A percentile compares a stretch with the other conserved stretches of the same genome.
Evolutionary conservation across 2,329 filamentous ascomycete genomes (phyloP).

Genomic region (Chaetomiaceae sp.): DNA sequence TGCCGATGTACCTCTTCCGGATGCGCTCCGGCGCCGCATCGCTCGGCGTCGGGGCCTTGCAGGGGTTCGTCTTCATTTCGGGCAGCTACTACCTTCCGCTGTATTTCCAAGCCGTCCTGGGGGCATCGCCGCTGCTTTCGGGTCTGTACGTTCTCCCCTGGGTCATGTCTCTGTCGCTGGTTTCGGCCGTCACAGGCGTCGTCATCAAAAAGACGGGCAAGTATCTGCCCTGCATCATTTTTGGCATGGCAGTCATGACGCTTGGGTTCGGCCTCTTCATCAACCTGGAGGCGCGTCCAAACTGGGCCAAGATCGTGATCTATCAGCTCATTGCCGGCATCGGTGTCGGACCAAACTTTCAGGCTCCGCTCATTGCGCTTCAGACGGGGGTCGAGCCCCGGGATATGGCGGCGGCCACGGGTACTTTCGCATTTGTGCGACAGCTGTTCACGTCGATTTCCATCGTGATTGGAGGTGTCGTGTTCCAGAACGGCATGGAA

Average conservation of each 20-base stretch:
- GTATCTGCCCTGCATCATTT: conserved; percentile 53
- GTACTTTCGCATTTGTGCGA: conserved; percentile 57
- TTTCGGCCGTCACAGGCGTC: conserved; percentile 40
- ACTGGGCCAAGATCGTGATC: conserved; percentile 45
- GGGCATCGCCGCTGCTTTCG: conserved; percentile 56
- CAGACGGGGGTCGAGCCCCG: conserved; percentile 56
- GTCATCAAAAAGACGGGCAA: conserved; percentile 52
- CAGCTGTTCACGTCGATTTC: conserved; percentile 55
- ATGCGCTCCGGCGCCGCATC: conserved; percentile 53
- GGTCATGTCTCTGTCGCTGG: conserved; percentile 44
- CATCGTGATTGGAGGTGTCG: conserved; percentile 51
- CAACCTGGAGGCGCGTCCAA: conserved; percentile 47
- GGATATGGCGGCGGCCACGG: conserved; percentile 60
- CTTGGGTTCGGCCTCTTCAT: conserved; percentile 57
- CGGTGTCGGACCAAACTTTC: conserved; percentile 60
- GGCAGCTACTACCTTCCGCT: conserved; percentile 68
- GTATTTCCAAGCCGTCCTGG: conserved; percentile 66
- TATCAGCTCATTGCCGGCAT: conserved; percentile 58
- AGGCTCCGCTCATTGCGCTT: conserved; percentile 58
- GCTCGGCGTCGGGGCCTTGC: conserved; percentile 44
- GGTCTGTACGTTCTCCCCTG: conserved; percentile 60
- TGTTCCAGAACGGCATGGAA: conserved; percentile 41
- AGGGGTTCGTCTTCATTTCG: conserved; percentile 58
- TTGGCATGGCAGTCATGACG: conserved; percentile 50
- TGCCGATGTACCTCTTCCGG: conserved; percentile 60